phyloP scores from a whole-genome alignment of 2,329 filamentous ascomycete genomes.

The Dactylellina parvicollis region DNA sequence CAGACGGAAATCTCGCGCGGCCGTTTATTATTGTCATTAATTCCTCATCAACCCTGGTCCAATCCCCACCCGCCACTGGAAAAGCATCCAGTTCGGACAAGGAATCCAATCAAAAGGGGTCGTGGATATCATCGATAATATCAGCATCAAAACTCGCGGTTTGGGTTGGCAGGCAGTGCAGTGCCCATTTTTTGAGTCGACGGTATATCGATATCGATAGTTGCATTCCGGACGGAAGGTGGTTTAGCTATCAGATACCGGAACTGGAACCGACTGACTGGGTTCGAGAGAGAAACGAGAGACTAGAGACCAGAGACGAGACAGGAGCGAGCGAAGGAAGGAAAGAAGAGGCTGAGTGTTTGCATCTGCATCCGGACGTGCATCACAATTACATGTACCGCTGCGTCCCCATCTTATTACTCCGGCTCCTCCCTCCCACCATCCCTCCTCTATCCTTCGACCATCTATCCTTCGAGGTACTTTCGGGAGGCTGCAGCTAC shows the following conservation, averaged over 20 bases:
- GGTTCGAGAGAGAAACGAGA: slow-evolving; percentile 14
- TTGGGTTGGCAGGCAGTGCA: no score
- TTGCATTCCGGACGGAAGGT: slow-evolving; percentile 8
- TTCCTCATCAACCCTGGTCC: slow-evolving; percentile 16
- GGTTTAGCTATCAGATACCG: slow-evolving; percentile 14
- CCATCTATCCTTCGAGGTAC: slow-evolving; percentile 2
- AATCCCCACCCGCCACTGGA: slow-evolving; percentile 18
- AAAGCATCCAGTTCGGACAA: no score
- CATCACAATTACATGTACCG: background rate
- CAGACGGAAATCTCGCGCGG: slow-evolving; percentile 21
- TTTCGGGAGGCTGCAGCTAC: slow-evolving; percentile 5
- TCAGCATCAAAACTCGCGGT: no score
- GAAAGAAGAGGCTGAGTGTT: slow-evolving; percentile 19
- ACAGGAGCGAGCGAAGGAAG: background rate
- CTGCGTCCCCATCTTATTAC: slow-evolving; percentile 31
- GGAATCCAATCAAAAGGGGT: slow-evolving; percentile 49
- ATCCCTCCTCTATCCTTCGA: background rate
- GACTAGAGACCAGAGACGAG: slow-evolving; percentile 4
- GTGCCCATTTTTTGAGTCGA: no score
- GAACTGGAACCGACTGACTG: slow-evolving; percentile 11
- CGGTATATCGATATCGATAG: slow-evolving; percentile 19
- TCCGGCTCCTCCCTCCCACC: slow-evolving; percentile 14
- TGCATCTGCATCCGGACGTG: slow-evolving; percentile 1
- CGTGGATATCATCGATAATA: no score
- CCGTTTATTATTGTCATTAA: slow-evolving; percentile 21